Evolutionary conservation across 2,329 filamentous ascomycete genomes (phyloP).

Genomic region (Peltaster fructicola): DNA sequence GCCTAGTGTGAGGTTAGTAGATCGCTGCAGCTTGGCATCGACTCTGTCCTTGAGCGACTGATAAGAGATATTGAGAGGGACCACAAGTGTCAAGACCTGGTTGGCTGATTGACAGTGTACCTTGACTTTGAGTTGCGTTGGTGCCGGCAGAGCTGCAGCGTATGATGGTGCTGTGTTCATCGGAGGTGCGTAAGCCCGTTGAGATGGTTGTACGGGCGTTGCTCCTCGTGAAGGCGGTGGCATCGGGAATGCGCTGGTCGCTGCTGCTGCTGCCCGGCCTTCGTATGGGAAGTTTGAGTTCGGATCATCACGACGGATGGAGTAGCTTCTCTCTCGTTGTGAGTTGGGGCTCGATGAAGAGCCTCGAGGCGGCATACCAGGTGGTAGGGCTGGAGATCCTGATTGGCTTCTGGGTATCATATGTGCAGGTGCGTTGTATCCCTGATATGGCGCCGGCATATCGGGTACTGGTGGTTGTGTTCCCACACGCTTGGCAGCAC

Average conservation of each 20-base stretch:
- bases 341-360: too few relatives aligned
- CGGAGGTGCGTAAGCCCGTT: too few relatives aligned
- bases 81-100: slow-evolving; percentile 89
- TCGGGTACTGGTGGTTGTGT: slow-evolving; percentile 26
- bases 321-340: background rate
- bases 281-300: too few relatives aligned
- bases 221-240: too few relatives aligned
- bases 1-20: slow-evolving; percentile 68
- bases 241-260: too few relatives aligned
- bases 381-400: slow-evolving; percentile 45
- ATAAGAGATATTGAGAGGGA: slow-evolving; percentile 87
- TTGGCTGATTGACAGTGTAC: slow-evolving; percentile 65
- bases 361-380: too few relatives aligned
- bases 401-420: slow-evolving; percentile 55
- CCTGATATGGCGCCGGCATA: slow-evolving; percentile 15
- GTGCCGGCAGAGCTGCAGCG: slow-evolving; percentile 9
- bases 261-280: too few relatives aligned
- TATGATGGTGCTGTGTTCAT: too few relatives aligned
- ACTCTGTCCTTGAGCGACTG: slow-evolving; percentile 88
- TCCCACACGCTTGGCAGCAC: slow-evolving; percentile 39
- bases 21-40: slow-evolving; percentile 79
- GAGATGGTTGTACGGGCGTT: too few relatives aligned
- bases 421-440: slow-evolving; percentile 8
- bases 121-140: slow-evolving; percentile 82
- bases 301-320: background rate